Conservation (phyloP, 2,329 filamentous ascomycete species). For the Arthroderma sp. region DNA sequence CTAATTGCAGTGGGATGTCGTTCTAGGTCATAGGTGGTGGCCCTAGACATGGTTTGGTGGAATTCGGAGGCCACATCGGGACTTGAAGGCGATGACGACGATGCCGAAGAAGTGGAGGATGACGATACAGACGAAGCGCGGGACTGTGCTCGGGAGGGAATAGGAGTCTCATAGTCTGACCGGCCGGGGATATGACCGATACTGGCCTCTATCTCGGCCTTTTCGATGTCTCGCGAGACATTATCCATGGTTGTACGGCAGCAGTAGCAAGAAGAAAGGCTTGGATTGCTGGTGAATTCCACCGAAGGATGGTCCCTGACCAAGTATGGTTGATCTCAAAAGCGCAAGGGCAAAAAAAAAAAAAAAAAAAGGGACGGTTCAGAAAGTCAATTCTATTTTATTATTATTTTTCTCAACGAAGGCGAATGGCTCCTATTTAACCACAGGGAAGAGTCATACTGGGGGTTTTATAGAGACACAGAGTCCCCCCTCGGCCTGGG, state of each 20-base stretch:
- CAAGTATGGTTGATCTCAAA: too few species aligned
- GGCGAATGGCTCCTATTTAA: too few species aligned
- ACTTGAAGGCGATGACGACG: too few species aligned
- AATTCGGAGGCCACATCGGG: neutral
- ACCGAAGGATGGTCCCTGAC: too few species aligned
- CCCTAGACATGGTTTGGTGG: constrained; percentile 15
- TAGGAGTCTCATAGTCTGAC: constrained; percentile 6
- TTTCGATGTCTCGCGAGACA: constrained; percentile 24
- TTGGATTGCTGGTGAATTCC: too few species aligned
- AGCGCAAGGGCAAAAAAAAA: neutral
- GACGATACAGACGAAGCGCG: constrained; percentile 11
- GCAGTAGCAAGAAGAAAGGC: neutral
- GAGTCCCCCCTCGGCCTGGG: too few species aligned
- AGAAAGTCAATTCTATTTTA: neutral
- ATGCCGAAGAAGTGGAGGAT: constrained; percentile 12
- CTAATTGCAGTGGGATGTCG: constrained; percentile 26
- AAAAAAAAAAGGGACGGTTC: neutral
- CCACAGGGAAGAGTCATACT: too few species aligned
- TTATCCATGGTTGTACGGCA: constrained; percentile 21
- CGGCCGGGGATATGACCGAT: constrained; percentile 9
- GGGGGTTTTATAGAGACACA: too few species aligned
- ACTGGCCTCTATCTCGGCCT: constrained; percentile 21
- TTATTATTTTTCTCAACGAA: neutral
- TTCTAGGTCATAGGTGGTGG: constrained; percentile 24
- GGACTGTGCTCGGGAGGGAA: constrained; percentile 3